Conservation (phyloP, 2,329 filamentous ascomycete genomes). For the Epichloe sp. region DNA sequence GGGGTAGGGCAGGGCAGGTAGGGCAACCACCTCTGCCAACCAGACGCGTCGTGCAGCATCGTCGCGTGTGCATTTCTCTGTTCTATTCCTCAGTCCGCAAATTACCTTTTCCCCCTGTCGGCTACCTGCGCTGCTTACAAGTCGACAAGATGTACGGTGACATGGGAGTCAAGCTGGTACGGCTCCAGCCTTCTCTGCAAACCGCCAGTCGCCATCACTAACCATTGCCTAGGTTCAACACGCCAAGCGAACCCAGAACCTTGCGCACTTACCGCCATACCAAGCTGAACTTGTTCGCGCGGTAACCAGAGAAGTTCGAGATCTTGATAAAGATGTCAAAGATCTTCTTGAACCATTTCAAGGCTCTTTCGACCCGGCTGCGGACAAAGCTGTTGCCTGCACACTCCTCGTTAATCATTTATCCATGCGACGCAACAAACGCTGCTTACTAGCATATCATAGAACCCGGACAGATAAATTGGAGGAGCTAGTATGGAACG, state of each 20-base stretch:
- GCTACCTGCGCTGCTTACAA: neutral
- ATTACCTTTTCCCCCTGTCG: neutral
- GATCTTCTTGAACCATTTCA: slow-evolving; percentile 71
- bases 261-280: slow-evolving; percentile 78
- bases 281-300: slow-evolving; percentile 82
- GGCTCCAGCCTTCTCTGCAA: slow-evolving; percentile 9
- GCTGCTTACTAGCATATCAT: slow-evolving; percentile 90
- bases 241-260: slow-evolving; percentile 84
- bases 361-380: slow-evolving; percentile 71
- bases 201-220: neutral
- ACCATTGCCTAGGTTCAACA: slow-evolving; percentile 59
- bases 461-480: slow-evolving; percentile 80
- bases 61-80: neutral
- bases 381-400: slow-evolving; percentile 73
- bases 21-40: neutral
- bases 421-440: slow-evolving; percentile 90
- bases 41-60: neutral
- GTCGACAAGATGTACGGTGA: slow-evolving; percentile 64
- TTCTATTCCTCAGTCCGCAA: neutral
- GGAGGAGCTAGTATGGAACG: slow-evolving; percentile 87
- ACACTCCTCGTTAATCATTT: slow-evolving; percentile 86
- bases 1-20: neutral
- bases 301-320: slow-evolving; percentile 81
- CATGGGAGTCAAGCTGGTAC: slow-evolving; percentile 70
- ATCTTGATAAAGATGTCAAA: slow-evolving; percentile 76